phyloP scores from a whole-genome alignment of 2,329 filamentous ascomycete species.

The Penicillium paneum region DNA sequence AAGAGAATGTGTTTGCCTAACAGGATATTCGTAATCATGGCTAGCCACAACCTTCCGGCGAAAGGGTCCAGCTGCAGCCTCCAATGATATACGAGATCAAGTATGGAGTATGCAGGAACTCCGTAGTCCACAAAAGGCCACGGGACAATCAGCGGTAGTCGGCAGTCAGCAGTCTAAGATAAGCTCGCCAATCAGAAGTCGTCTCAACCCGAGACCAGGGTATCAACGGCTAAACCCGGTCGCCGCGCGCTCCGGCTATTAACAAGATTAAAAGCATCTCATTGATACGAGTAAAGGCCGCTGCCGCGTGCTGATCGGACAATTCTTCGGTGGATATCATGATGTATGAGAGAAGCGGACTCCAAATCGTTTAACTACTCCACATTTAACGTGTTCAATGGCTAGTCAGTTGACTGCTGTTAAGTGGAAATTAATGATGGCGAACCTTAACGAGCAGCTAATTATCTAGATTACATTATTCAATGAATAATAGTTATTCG shows the following conservation, averaged over 20 bases:
- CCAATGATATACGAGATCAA: background rate
- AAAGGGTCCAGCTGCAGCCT: background rate
- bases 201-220: slow-evolving; percentile 2
- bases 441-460: background rate
- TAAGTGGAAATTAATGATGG: background rate
- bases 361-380: background rate
- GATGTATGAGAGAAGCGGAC: background rate
- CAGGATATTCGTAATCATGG: background rate
- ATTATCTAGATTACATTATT: background rate
- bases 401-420: background rate
- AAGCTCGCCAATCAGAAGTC: background rate
- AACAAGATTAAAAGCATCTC: background rate
- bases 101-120: background rate
- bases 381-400: background rate
- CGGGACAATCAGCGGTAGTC: no score
- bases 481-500: background rate
- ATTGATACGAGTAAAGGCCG: background rate
- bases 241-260: slow-evolving; percentile 8
- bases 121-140: background rate
- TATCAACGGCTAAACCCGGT: slow-evolving; percentile 15
- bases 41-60: background rate
- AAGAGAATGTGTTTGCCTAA: background rate
- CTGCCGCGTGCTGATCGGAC: background rate
- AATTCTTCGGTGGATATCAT: background rate
- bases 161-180: background rate